A percentile compares a stretch with the other conserved stretches of the same genome.
Conservation (phyloP, 2,329 filamentous ascomycete species). For the Cordyceps fumosorosea region DNA sequence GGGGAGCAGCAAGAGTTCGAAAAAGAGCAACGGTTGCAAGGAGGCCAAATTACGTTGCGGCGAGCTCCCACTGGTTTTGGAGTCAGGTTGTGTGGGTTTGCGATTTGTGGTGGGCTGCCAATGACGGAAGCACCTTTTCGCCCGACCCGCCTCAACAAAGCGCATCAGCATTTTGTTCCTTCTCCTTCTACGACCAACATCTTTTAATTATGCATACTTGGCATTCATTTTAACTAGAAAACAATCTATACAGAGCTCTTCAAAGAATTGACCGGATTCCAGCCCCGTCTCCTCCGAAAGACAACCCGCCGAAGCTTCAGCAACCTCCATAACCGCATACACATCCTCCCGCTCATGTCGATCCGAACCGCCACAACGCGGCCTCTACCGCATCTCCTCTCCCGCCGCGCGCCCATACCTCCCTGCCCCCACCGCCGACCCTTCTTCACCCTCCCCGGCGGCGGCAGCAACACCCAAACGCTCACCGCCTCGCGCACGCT, state of each 20-base stretch:
- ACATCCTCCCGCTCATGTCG: background rate
- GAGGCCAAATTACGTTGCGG: background rate
- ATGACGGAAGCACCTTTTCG: slow-evolving; percentile 9
- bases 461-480: slow-evolving; percentile 43
- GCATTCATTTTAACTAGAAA: background rate
- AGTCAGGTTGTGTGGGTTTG: slow-evolving; percentile 6
- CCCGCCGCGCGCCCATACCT: background rate
- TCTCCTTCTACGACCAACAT: too few species aligned
- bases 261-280: background rate
- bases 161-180: background rate
- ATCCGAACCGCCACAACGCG: slow-evolving; percentile 1
- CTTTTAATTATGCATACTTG: too few species aligned
- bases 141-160: background rate
- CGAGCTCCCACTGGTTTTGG: background rate
- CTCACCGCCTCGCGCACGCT: slow-evolving; percentile 70
- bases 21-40: background rate
- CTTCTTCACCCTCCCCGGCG: slow-evolving; percentile 31
- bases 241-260: background rate
- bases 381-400: background rate
- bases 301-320: too few species aligned
- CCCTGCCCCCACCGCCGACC: slow-evolving; percentile 26
- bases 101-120: slow-evolving; percentile 1
- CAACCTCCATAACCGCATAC: background rate
- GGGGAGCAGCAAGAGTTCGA: background rate
- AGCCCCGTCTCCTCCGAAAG: background rate